Evolutionary conservation across 805 yeast genomes (phyloP).

Genomic region (Osmozyma mogii): DNA sequence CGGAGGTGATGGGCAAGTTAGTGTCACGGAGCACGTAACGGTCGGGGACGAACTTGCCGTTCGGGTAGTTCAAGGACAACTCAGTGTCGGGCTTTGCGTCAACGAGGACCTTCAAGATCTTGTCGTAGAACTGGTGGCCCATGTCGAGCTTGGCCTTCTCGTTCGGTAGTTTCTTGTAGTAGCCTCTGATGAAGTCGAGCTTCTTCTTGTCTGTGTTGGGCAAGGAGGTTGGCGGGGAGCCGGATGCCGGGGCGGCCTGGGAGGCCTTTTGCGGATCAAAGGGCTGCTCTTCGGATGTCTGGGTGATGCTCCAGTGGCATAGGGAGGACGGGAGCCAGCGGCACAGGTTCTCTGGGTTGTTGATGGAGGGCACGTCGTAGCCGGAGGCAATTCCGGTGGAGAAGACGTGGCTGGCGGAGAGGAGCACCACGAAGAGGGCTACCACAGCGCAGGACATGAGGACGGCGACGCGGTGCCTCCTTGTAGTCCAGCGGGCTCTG

Average conservation of each 20-base stretch:
- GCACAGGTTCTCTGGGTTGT: too few relatives aligned
- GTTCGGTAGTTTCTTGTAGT: constrained; percentile 3
- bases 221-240: constrained; percentile 1
- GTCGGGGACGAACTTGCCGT: constrained; percentile 6
- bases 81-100: constrained; percentile 39
- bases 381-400: too few relatives aligned
- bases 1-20: constrained; percentile 36
- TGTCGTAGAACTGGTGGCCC: constrained; percentile 36
- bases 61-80: constrained; percentile 35
- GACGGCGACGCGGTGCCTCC: too few relatives aligned
- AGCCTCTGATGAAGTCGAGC: constrained; percentile 8
- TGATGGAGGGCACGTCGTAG: too few relatives aligned
- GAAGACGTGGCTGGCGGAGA: too few relatives aligned
- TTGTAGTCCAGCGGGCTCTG: too few relatives aligned
- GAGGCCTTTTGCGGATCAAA: background rate
- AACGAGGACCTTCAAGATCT: constrained; percentile 33
- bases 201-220: constrained; percentile 5
- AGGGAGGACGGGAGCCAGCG: constrained; percentile 7
- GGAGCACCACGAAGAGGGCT: too few relatives aligned
- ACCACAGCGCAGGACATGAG: too few relatives aligned
- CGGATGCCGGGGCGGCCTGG: constrained; percentile 2
- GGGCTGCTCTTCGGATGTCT: too few relatives aligned
- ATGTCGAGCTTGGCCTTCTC: constrained; percentile 11
- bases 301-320: constrained; percentile 6
- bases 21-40: constrained; percentile 30